Base-by-base conservation (phyloP, 1,139 yeast species). In the Pneumocystis carinii region DNA sequence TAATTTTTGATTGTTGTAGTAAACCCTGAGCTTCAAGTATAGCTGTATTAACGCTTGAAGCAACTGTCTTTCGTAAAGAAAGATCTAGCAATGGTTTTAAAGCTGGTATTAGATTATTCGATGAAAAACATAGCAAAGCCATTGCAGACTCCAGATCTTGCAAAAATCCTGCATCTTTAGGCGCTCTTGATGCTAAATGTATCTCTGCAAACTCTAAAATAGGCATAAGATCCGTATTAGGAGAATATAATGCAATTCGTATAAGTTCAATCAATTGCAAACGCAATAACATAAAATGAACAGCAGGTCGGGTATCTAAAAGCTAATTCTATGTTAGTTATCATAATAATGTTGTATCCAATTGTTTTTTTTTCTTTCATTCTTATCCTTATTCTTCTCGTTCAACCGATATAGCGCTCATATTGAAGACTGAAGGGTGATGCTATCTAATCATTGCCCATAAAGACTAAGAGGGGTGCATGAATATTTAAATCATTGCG, bases 121-220 rank as follows among this genome's bases (percentile, higher is more conserved):
- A 70, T 4, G 78, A 75, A 65, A 75, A 75, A 63, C 78, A 76
- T 48, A 76, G 66, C 53, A 76, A 67, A 3, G 79, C 77, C 78
- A 76, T 75, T 1, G 78, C 74, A 38, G 70, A 68, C 63, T 76
- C 78, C 60, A 76, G 67, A 58, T 75, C 75, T 4, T 66, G 67
- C 41, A 76, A 66, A 59, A 72, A 73, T 62, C 68, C 67, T 1
- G 73, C 71, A 58, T 72, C 69, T 2, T 62, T 57, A 27, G 70
- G 65, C 3, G 76, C 78, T 5, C 78, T 68, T 35, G 70, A 70
- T 0, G 78, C 76, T 42, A 75, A 66, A 65, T 75, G 75, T 2
- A 71, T 68, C 3, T 75, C 65, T 1, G 78, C 78, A 69, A 76
- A 76, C 32, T 73, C 74, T 19, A 77, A 69, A 15, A 75, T 74